Evolutionary conservation across 345 rosid species (phyloP).

Genomic region (Passiflora organensis): DNA sequence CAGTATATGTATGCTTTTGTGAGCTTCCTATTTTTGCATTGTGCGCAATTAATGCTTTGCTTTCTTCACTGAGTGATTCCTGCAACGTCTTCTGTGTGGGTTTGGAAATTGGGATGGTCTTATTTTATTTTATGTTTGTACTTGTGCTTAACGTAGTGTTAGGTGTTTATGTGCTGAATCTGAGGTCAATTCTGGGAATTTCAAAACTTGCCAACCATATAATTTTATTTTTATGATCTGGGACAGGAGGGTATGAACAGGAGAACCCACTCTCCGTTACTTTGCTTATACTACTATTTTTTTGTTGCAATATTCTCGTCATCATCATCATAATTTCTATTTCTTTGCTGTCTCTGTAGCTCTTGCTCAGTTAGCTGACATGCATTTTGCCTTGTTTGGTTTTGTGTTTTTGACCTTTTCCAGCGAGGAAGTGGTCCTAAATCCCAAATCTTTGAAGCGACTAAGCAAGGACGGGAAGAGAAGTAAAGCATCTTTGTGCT

Average conservation of each 20-base stretch:
- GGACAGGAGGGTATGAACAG: slow-evolving; percentile 18
- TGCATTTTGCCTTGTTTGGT: slow-evolving; percentile 26
- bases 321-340: slow-evolving; percentile 22
- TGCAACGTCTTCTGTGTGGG: slow-evolving; percentile 2
- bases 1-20: too few species aligned
- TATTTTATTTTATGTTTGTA: neutral
- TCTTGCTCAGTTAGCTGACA: slow-evolving; percentile 29
- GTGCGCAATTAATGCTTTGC: neutral
- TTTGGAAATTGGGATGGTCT: neutral
- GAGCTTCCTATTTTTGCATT: neutral
- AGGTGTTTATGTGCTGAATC: slow-evolving; percentile 22
- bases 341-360: slow-evolving; percentile 24
- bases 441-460: slow-evolving; percentile 14
- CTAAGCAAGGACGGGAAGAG: slow-evolving; percentile 16
- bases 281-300: slow-evolving; percentile 18
- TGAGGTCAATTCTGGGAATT: slow-evolving; percentile 18
- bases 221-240: slow-evolving; percentile 38
- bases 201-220: slow-evolving; percentile 28
- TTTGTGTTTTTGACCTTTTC: slow-evolving; percentile 8
- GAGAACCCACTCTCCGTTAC: slow-evolving; percentile 17
- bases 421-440: slow-evolving; percentile 15
- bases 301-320: slow-evolving; percentile 11
- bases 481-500: slow-evolving; percentile 20
- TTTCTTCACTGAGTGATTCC: slow-evolving; percentile 7
- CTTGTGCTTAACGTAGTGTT: neutral